Base-by-base conservation (phyloP, 2,329 filamentous ascomycete species). In the Nigrograna mackinnonii region DNA sequence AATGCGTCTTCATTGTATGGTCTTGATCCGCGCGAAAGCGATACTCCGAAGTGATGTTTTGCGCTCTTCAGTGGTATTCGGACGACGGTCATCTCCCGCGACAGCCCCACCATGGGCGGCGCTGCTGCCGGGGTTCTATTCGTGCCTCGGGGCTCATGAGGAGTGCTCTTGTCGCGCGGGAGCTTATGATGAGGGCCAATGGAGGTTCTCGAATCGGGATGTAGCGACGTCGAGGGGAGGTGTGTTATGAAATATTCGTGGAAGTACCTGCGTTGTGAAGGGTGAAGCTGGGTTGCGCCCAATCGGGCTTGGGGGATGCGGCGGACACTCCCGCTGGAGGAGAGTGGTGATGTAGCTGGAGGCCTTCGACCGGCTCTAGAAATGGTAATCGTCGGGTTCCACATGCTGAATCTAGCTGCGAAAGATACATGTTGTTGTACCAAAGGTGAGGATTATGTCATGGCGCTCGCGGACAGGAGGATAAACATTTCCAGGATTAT, bases 191-290 rank as follows among this genome's bases (percentile, higher is more conserved):
- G 86, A 21, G 84, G 83, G 3, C 84, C 85, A 20, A 73, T 64
- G 14, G 78, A 71, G 17, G 77, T 73, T 41, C 84, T 79, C 24
- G 88, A 87, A 69, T 97, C 92, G 6, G 94, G 92, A 57, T 96
- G 89, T 33, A 96, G 79, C 3, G 91, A 96, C 12, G 91, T 95
- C 14, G 91, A 95, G 4, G 94, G 92, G 2, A 99, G 80, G 67
- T 96, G 90, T 6, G 94, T 96, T 46, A 97, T 89, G 69, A 99
- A 99, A 75, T 99, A 97, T 58, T 95, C 91, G 74, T 96, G 91
- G 69, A 97, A 97, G 49, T 55, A 57, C 44, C 74, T 69, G 37
- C 53, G 55, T 39, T 57, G 50, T 44, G 39, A 51, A 49, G 49
- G 49, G 43, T 33, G 11, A 7, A 17, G 31, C 31, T 17, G 34